Percentiles rank a stretch among this genome's conserved stretches.
These are phyloP conservation scores for Phaeosphaeria sp. DNA, from an alignment of 2,329 filamentous ascomycete genomes.

Conservation along the genomic window DNA sequence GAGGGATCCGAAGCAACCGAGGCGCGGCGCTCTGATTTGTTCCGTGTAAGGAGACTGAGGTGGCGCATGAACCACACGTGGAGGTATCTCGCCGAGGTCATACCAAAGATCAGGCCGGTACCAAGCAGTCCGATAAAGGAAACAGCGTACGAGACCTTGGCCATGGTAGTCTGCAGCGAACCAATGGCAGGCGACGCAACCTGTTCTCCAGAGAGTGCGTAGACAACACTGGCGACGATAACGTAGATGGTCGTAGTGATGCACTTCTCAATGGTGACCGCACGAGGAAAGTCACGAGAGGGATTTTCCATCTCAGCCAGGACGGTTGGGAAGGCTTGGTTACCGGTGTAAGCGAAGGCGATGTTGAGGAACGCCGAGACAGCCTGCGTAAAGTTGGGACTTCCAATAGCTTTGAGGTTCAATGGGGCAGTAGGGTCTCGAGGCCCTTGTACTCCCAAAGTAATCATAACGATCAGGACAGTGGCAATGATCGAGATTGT, in stretches of 20 bases:
- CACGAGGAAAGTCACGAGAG: constrained; percentile 31
- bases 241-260: constrained; percentile 27
- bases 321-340: constrained; percentile 36
- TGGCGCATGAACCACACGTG: constrained; percentile 32
- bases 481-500: constrained; percentile 29
- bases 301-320: constrained; percentile 37
- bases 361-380: constrained; percentile 35
- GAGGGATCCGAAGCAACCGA: constrained; percentile 13
- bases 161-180: constrained; percentile 25
- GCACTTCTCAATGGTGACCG: constrained; percentile 35
- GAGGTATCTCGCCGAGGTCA: constrained; percentile 31
- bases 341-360: constrained; percentile 35
- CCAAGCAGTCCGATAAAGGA: constrained; percentile 31
- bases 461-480: constrained; percentile 35
- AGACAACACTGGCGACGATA: constrained; percentile 30
- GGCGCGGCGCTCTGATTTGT: constrained; percentile 10
- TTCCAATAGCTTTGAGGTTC: constrained; percentile 29
- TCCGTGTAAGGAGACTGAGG: constrained; percentile 19
- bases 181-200: constrained; percentile 34
- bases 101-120: constrained; percentile 31
- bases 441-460: constrained; percentile 32
- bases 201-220: constrained; percentile 33
- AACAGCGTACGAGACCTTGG: constrained; percentile 32
- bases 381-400: constrained; percentile 28
- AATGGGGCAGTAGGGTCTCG: constrained; percentile 25